Conservation (phyloP, 345 rosid species). For the Psidium friedrichsthalianum region DNA sequence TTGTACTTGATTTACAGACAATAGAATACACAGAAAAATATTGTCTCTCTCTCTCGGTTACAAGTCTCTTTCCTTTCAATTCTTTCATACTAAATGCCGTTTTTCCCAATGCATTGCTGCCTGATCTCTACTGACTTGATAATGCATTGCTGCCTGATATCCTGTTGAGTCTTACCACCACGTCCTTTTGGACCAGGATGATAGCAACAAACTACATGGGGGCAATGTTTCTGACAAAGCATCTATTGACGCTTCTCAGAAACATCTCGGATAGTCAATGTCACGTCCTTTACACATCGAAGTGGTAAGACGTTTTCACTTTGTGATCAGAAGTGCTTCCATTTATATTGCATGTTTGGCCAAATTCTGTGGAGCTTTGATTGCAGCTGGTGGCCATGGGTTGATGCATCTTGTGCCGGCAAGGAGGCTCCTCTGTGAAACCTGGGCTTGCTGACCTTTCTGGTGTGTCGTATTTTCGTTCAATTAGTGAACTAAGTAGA, state of each 20-base stretch:
- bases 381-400: background rate
- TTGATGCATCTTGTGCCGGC: background rate
- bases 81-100: background rate
- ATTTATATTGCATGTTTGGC: background rate
- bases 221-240: constrained; percentile 54
- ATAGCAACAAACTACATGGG: constrained; percentile 79
- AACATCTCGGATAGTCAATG: constrained; percentile 84
- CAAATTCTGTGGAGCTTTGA: background rate
- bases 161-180: background rate
- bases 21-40: too few species aligned
- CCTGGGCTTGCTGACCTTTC: background rate
- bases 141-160: background rate
- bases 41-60: too few species aligned
- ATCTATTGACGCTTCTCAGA: constrained; percentile 71
- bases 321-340: background rate
- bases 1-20: too few species aligned
- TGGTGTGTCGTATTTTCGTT: background rate
- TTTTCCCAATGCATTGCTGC: background rate
- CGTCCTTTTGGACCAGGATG: constrained; percentile 44
- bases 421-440: background rate
- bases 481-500: background rate
- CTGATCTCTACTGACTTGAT: background rate
- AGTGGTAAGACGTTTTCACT: constrained; percentile 23
- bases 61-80: too few species aligned
- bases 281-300: constrained; percentile 87